Percentiles rank a stretch among this genome's conserved stretches.
Conservation (phyloP, 352 stramenopile genomes). For the Sclerospora graminicola region DNA sequence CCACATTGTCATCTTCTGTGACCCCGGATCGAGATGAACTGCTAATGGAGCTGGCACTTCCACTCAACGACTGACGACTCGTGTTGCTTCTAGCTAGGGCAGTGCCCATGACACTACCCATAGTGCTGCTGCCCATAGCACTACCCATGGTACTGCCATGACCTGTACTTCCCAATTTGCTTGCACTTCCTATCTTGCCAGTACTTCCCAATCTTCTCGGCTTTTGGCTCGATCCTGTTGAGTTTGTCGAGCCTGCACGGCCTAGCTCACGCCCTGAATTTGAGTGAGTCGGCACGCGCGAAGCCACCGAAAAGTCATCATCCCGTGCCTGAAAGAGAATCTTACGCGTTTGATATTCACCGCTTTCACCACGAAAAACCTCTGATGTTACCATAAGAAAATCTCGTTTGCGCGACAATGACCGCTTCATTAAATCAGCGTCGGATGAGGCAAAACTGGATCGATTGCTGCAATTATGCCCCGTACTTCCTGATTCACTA, state of each 20-base stretch:
- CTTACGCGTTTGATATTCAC: slow-evolving; percentile 82
- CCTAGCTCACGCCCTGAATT: slow-evolving; percentile 45
- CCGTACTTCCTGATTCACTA: slow-evolving; percentile 26
- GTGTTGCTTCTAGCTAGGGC: slow-evolving; percentile 10
- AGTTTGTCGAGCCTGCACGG: slow-evolving; percentile 28
- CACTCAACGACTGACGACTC: slow-evolving; percentile 34
- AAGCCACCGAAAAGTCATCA: slow-evolving; percentile 80
- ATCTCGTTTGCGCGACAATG: slow-evolving; percentile 80
- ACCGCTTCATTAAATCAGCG: slow-evolving; percentile 71
- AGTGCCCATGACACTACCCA: slow-evolving; percentile 14
- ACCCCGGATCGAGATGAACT: slow-evolving; percentile 36
- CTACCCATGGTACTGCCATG: slow-evolving; percentile 12
- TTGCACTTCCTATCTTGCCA: slow-evolving; percentile 9
- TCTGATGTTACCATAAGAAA: slow-evolving; percentile 87
- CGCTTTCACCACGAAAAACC: slow-evolving; percentile 78
- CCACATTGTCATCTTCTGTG: slow-evolving; percentile 21
- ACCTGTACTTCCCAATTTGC: slow-evolving; percentile 8
- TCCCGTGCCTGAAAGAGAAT: slow-evolving; percentile 82
- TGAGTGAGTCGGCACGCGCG: slow-evolving; percentile 58
- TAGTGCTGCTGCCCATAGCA: not conserved
- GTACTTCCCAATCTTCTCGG: slow-evolving; percentile 18
- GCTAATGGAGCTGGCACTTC: slow-evolving; percentile 34
- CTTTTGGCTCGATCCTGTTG: slow-evolving; percentile 32
- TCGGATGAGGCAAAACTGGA: slow-evolving; percentile 31
- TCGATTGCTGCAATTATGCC: slow-evolving; percentile 10